These are phyloP conservation scores for Erythrobasidium hasegawianum DNA, from an alignment of 1,284 basidiomycete species.

Conservation along the genomic window DNA sequence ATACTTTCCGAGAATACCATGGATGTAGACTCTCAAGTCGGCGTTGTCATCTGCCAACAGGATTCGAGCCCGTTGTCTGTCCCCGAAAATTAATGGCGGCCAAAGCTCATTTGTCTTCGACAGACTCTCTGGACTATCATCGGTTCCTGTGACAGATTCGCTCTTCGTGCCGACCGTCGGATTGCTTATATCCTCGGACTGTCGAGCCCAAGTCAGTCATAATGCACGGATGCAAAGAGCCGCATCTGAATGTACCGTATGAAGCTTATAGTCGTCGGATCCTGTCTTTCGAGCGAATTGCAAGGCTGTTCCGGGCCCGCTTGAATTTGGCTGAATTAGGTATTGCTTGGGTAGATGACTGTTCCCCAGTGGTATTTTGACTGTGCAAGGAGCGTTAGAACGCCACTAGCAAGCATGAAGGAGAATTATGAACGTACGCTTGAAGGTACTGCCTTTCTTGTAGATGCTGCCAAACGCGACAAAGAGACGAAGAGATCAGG, in stretches of 20 bases:
- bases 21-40: conserved; percentile 40
- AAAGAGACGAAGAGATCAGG: too few relatives aligned
- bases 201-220: background rate
- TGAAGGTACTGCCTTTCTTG: conserved; percentile 40
- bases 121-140: conserved; percentile 12
- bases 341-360: conserved; percentile 39
- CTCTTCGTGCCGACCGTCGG: conserved; percentile 3
- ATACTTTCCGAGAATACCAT: conserved; percentile 40
- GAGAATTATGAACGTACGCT: conserved; percentile 4
- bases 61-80: conserved; percentile 15
- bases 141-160: conserved; percentile 21
- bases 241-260: background rate
- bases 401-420: too few relatives aligned
- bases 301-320: background rate
- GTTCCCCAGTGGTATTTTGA: conserved; percentile 40
- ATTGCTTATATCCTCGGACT: conserved; percentile 2
- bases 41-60: conserved; percentile 36
- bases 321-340: conserved; percentile 13
- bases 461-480: background rate
- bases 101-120: conserved; percentile 16
- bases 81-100: conserved; percentile 16
- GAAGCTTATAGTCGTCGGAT: conserved; percentile 28
- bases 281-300: background rate
- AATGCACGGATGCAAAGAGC: background rate
- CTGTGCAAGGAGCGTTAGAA: background rate